Conservation (phyloP, 169 alveolate species). For the Cyclospora cayetanensis region DNA sequence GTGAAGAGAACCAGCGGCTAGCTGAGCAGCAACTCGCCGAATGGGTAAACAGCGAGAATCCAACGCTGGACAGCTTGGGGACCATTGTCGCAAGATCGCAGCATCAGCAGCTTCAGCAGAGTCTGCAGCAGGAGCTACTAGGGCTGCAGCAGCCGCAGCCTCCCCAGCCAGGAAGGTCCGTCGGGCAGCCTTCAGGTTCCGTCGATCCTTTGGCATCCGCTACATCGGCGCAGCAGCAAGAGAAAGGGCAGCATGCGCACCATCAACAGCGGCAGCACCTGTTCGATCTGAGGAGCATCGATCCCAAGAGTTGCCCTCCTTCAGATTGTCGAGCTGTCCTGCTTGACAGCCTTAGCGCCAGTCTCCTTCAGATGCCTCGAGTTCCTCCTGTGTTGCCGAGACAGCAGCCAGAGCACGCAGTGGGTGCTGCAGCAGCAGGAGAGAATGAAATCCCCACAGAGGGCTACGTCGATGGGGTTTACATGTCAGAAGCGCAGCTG, state of each 20-base stretch:
- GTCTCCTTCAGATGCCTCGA: neutral
- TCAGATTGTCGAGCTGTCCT: neutral
- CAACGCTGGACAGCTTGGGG: no score
- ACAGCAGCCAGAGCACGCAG: neutral
- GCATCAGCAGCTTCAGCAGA: no score
- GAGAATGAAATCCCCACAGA: neutral
- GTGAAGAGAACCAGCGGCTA: no score
- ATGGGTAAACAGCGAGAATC: no score
- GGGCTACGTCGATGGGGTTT: neutral
- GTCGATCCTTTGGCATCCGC: no score
- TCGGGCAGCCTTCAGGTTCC: no score
- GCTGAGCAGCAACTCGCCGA: no score
- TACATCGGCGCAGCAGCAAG: no score
- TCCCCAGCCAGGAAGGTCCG: no score
- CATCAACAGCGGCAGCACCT: conserved; percentile 21
- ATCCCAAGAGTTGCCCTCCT: neutral
- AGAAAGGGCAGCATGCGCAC: neutral
- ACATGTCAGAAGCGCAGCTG: neutral
- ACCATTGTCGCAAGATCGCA: no score
- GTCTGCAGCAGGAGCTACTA: no score
- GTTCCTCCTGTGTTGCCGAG: neutral
- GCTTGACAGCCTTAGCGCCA: neutral
- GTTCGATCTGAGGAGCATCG: neutral
- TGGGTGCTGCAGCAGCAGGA: neutral
- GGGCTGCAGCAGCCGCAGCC: no score